Evolutionary conservation across 176 grass and related monocot genomes (phyloP).

Genomic region (Paspalum vaginatum): DNA sequence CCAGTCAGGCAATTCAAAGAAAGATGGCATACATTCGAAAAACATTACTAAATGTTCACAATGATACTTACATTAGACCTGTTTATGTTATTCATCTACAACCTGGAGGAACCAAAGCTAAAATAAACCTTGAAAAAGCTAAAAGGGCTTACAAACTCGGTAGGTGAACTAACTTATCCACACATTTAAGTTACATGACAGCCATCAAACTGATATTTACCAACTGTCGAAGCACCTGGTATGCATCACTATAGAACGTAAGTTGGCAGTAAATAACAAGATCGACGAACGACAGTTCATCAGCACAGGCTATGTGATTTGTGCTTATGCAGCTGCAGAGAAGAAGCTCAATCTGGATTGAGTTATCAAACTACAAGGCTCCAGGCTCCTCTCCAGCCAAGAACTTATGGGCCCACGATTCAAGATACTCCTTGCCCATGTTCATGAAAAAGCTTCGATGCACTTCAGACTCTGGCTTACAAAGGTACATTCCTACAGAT

Average conservation of each 20-base stretch:
- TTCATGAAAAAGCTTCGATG: conserved; percentile 58
- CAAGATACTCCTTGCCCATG: conserved; percentile 60
- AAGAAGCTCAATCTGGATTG: background rate
- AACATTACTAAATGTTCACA: background rate
- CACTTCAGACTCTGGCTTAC: conserved; percentile 53
- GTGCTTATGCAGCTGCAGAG: background rate
- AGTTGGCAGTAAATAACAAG: background rate
- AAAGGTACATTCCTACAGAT: conserved; percentile 50
- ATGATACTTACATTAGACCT: background rate
- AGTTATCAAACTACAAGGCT: conserved; percentile 32
- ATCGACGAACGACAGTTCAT: background rate
- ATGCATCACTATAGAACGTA: conserved; percentile 7
- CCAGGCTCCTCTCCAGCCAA: conserved; percentile 46
- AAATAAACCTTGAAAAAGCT: background rate
- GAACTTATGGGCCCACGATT: conserved; percentile 55
- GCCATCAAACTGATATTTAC: conserved; percentile 42
- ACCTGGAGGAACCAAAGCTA: background rate
- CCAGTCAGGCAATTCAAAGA: background rate
- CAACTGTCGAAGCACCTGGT: conserved; percentile 16
- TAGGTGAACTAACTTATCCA: conserved; percentile 12
- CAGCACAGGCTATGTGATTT: background rate
- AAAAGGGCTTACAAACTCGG: background rate
- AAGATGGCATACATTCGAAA: background rate
- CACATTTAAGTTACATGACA: conserved; percentile 14
- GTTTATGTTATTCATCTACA: background rate